These are phyloP conservation scores for Penicillium bovifimosum DNA, from an alignment of 495 filamentous ascomycete genomes.

Conservation along the genomic window DNA sequence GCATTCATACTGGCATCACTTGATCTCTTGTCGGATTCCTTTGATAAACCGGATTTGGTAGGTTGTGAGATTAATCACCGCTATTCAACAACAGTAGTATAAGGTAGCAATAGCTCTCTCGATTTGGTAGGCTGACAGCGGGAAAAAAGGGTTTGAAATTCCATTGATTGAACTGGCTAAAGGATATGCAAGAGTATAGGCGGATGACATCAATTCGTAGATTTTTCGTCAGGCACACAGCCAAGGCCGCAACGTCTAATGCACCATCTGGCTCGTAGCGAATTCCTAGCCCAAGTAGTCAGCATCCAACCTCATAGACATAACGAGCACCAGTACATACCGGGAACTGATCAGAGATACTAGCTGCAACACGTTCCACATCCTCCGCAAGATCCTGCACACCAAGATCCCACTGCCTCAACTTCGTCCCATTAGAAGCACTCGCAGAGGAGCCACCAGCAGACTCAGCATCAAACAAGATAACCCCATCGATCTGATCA, in stretches of 20 bases:
- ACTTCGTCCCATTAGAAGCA: conserved; percentile 49
- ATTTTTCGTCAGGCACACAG: conserved; percentile 9
- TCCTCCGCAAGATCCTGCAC: conserved; percentile 81
- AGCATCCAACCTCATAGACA: conserved; percentile 5
- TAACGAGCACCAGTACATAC: conserved; percentile 19
- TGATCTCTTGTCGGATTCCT: not conserved
- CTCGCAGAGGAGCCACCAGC: conserved; percentile 45
- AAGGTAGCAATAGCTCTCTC: not conserved
- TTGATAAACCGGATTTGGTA: too few species aligned
- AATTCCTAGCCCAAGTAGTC: conserved; percentile 24
- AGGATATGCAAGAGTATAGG: not conserved
- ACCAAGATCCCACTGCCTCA: conserved; percentile 83
- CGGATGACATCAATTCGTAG: conserved; percentile 17
- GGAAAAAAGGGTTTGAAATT: not conserved
- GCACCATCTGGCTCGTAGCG: conserved; percentile 24
- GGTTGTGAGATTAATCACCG: too few species aligned
- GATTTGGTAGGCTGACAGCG: not conserved
- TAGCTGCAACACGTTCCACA: conserved; percentile 71
- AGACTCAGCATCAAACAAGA: conserved; percentile 68
- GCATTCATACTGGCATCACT: too few species aligned
- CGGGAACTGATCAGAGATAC: conserved; percentile 38
- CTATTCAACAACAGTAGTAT: not conserved
- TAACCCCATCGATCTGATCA: conserved; percentile 87
- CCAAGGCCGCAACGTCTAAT: conserved; percentile 10
- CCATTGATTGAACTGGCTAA: not conserved